Conservation (phyloP, 2,329 filamentous ascomycete genomes). For the Fusarium luffae region DNA sequence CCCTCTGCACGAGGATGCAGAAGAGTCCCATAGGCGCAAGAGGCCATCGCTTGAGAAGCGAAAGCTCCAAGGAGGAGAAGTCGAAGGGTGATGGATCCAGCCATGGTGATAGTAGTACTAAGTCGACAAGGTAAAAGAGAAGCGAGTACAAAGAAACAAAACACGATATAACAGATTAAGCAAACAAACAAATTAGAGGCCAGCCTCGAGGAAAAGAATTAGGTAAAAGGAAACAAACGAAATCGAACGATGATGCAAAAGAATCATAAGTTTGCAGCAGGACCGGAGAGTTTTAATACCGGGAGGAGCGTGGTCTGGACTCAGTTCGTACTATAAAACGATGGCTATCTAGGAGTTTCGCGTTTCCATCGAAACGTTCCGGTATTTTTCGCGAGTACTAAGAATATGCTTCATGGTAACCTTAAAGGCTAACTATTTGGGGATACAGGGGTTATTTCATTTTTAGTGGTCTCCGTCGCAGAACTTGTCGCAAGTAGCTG, state of each 20-base stretch:
- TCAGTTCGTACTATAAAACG: background rate
- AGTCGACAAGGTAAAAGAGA: background rate
- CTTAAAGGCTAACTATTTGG: background rate
- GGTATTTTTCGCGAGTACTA: background rate
- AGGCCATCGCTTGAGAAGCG: slow-evolving; percentile 43
- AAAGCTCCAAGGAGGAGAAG: slow-evolving; percentile 29
- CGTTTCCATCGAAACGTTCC: background rate
- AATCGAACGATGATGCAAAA: slow-evolving; percentile 31
- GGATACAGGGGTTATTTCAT: background rate
- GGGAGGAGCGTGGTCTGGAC: background rate
- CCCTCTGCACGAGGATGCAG: slow-evolving; percentile 49
- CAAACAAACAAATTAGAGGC: slow-evolving; percentile 14
- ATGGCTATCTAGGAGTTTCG: background rate
- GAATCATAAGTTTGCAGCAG: slow-evolving; percentile 23
- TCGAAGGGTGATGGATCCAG: slow-evolving; percentile 20
- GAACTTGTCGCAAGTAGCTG: background rate
- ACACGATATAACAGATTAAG: background rate
- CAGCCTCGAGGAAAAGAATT: slow-evolving; percentile 18
- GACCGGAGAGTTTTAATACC: slow-evolving; percentile 21
- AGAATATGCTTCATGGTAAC: slow-evolving; percentile 1
- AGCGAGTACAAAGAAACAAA: slow-evolving; percentile 7
- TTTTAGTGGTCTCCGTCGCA: background rate
- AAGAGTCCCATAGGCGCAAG: slow-evolving; percentile 55
- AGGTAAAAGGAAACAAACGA: slow-evolving; percentile 1
- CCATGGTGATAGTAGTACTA: slow-evolving; percentile 4